Conservation (phyloP, 192 early-diverging fungal species). For the Umbelopsis vinacea region DNA sequence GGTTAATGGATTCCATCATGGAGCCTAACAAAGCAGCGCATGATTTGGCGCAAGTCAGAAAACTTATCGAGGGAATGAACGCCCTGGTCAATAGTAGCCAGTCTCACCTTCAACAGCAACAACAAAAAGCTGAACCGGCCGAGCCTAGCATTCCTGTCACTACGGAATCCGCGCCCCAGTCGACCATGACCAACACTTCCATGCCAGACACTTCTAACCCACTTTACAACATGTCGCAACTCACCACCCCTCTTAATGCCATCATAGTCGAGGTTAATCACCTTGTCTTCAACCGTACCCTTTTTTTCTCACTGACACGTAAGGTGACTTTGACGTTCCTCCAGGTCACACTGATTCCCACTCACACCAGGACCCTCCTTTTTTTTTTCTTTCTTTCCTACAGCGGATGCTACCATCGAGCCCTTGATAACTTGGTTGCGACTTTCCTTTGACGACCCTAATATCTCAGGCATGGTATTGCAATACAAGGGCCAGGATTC, state of each 20-base stretch:
- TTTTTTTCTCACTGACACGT: conserved; percentile 41
- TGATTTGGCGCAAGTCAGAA: conserved; percentile 44
- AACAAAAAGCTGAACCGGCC: conserved; percentile 16
- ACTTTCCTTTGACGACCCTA: conserved; percentile 38
- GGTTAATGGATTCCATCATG: conserved; percentile 20
- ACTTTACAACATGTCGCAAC: conserved; percentile 7
- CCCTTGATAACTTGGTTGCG: conserved; percentile 42
- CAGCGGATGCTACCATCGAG: conserved; percentile 46
- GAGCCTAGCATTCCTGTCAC: conserved; percentile 10
- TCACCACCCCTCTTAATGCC: conserved; percentile 16
- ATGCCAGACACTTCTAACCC: conserved; percentile 9
- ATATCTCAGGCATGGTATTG: conserved; percentile 45
- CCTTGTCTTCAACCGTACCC: conserved; percentile 33
- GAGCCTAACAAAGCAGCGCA: conserved; percentile 28
- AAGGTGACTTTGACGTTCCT: conserved; percentile 11
- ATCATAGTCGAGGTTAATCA: conserved; percentile 40
- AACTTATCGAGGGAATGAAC: conserved; percentile 45
- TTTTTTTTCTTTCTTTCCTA: neutral
- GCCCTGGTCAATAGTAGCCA: conserved; percentile 34
- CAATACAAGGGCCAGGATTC: conserved; percentile 47
- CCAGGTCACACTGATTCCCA: neutral
- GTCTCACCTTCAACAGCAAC: conserved; percentile 31
- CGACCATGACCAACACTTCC: neutral
- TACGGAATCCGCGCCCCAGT: neutral
- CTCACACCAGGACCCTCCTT: too few species aligned